Percentiles rank a stretch among this genome's conserved stretches.
Evolutionary conservation across 129 eudicot genomes (phyloP).

Genomic region (Chrysanthemum makinoi): DNA sequence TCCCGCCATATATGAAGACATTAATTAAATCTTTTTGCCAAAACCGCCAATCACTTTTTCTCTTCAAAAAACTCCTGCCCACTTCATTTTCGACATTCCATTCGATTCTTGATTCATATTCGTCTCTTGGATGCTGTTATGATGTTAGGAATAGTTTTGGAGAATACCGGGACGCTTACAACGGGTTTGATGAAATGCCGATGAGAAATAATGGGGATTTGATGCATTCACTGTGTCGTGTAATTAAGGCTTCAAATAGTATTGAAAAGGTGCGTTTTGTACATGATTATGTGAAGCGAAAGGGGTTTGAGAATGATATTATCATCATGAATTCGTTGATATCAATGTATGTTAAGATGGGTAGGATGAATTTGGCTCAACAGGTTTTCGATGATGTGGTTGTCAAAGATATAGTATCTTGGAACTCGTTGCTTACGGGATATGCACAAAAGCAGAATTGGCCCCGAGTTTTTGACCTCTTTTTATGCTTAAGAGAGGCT

Average conservation of each 20-base stretch:
- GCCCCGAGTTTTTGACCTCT: conserved; percentile 30
- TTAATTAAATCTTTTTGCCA: no score
- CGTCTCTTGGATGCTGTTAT: conserved; percentile 5
- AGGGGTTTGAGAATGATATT: conserved; percentile 29
- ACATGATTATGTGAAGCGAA: conserved; percentile 31
- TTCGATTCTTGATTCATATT: conserved; percentile 29
- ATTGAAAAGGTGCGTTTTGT: conserved; percentile 28
- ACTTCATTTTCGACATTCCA: not conserved
- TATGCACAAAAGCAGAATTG: conserved; percentile 33
- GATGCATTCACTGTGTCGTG: conserved; percentile 30
- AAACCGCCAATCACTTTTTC: conserved; percentile 16
- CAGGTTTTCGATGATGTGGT: conserved; percentile 24
- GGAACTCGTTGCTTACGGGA: conserved; percentile 45
- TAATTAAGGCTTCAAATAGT: conserved; percentile 35
- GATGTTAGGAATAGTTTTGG: conserved; percentile 23
- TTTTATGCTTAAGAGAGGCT: conserved; percentile 15
- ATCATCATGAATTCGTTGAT: conserved; percentile 34
- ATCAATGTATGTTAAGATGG: conserved; percentile 45
- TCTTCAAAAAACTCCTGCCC: conserved; percentile 32
- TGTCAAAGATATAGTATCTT: conserved; percentile 39
- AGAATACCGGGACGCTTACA: conserved; percentile 16
- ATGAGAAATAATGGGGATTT: conserved; percentile 10
- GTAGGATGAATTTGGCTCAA: conserved; percentile 39
- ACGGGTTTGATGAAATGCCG: conserved; percentile 50
- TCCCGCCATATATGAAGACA: no score